A percentile compares a stretch with the other conserved stretches of the same genome.
Evolutionary conservation across 1,284 basidiomycete species (phyloP).

Genomic region (Lentinula novae-zelandiae): DNA sequence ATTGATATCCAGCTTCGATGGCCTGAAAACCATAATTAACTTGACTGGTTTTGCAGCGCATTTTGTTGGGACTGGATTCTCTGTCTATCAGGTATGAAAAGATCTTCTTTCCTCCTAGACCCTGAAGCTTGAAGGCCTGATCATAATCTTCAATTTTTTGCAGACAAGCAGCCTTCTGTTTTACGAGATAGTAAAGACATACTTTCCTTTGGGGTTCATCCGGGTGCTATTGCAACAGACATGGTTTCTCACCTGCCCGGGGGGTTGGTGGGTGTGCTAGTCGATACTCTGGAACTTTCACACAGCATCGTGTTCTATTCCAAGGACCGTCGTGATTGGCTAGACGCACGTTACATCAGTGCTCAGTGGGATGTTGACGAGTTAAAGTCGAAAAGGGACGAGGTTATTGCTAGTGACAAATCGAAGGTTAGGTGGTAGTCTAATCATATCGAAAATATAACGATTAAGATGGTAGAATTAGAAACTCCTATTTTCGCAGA

Average conservation of each 20-base stretch:
- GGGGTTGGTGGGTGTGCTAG: not conserved
- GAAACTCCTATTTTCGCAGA: too few relatives aligned
- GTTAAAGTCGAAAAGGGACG: not conserved
- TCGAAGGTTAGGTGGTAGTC: not conserved
- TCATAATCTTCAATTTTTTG: not conserved
- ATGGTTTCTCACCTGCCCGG: not conserved
- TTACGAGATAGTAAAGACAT: not conserved
- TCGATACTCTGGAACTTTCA: not conserved
- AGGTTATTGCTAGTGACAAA: not conserved
- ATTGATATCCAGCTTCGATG: not conserved
- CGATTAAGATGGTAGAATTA: not conserved
- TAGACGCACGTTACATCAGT: not conserved
- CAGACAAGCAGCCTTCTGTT: not conserved
- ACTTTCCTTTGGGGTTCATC: not conserved
- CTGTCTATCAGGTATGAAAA: not conserved
- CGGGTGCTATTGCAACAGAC: constrained; percentile 2
- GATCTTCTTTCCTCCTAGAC: too few relatives aligned
- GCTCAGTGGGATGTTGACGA: not conserved
- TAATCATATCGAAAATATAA: not conserved
- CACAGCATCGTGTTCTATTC: not conserved
- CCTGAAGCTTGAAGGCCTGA: too few relatives aligned
- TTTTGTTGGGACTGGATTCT: not conserved
- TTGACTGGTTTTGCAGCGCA: not conserved
- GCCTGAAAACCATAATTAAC: not conserved
- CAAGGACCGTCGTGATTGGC: not conserved